Base-by-base conservation (phyloP, 345 rosid genomes). In the Pistacia atlantica region DNA sequence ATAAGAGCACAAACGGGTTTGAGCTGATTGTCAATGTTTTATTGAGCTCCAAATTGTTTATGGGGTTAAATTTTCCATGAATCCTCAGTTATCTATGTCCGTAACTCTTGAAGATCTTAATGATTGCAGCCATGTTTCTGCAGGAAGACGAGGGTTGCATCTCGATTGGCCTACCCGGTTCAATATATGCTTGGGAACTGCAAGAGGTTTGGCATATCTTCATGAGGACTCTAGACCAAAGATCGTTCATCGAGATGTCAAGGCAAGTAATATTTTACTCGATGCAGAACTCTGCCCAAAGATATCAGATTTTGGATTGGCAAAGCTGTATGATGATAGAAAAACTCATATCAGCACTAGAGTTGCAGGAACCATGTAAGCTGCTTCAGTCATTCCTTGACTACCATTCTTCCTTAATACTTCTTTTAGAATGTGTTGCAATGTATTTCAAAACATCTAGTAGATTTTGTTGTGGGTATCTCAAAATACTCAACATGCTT, bases 261-360 rank as follows among this genome's bases (percentile, higher is more conserved):
- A 83, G 73, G 73, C 84, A 5, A 78, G 80, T 11, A 83, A 83
- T 67, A 59, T 83, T 4, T 71, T 83, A 22, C 78, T 83, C 3
- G 84, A 83, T 54, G 67, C 66, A 67, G 55, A 80, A 49, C 70
- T 83, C 20, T 75, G 65, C 17, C 22, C 86, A 8, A 83, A 78
- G 48, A 83, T 83, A 37, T 83, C 86, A 4, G 81, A 83, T 67
- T 83, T 80, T 51, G 86, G 86, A 22, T 71, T 83, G 76, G 86
- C 83, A 9, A 83, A 77, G 17, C 81, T 83, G 4, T 64, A 58
- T 17, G 79, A 78, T 37, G 86, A 80, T 0, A 81, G 80, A 12
- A 77, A 80, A n/a, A 77, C 81, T 7, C 86, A 83, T 11, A 83
- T 83, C 61, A 83, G 77, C 81, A 83, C 83, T 7, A 52, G 67